phyloP scores from a whole-genome alignment of 345 rosid genomes.

The Cardiospermum halicacabum region DNA sequence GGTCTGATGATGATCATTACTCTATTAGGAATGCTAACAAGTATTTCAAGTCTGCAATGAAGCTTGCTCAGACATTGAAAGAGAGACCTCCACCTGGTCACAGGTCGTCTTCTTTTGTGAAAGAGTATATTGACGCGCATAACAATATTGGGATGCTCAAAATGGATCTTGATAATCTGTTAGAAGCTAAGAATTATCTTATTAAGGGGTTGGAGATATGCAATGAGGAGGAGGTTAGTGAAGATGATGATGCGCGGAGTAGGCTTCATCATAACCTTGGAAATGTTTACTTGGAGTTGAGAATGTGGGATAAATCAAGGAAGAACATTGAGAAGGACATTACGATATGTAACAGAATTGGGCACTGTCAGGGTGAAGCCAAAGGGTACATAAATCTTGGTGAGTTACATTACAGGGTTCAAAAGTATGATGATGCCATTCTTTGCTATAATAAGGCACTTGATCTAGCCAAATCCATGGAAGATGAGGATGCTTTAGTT shows the following conservation, averaged over 20 bases:
- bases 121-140: slow-evolving; percentile 85
- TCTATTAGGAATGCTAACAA: slow-evolving; percentile 73
- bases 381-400: slow-evolving; percentile 96
- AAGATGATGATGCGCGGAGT: slow-evolving; percentile 68
- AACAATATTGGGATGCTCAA: slow-evolving; percentile 94
- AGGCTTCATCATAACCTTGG: slow-evolving; percentile 96
- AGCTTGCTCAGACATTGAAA: slow-evolving; percentile 58
- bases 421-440: slow-evolving; percentile 71
- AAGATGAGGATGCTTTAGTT: slow-evolving; percentile 76
- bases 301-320: slow-evolving; percentile 71
- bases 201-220: slow-evolving; percentile 69
- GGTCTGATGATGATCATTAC: slow-evolving; percentile 57
- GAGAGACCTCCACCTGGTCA: slow-evolving; percentile 56
- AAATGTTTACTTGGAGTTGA: slow-evolving; percentile 56
- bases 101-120: slow-evolving; percentile 58
- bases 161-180: slow-evolving; percentile 78
- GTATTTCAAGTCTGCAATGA: slow-evolving; percentile 79
- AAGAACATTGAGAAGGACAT: slow-evolving; percentile 79
- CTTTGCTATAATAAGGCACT: slow-evolving; percentile 73
- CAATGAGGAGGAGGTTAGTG: slow-evolving; percentile 79
- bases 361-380: slow-evolving; percentile 85
- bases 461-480: slow-evolving; percentile 80
- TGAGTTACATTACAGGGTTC: slow-evolving; percentile 65
- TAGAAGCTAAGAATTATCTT: slow-evolving; percentile 53
- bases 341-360: slow-evolving; percentile 62